phyloP scores from a whole-genome alignment of 2,329 filamentous ascomycete genomes.

The Talaromyces pinophilus region DNA sequence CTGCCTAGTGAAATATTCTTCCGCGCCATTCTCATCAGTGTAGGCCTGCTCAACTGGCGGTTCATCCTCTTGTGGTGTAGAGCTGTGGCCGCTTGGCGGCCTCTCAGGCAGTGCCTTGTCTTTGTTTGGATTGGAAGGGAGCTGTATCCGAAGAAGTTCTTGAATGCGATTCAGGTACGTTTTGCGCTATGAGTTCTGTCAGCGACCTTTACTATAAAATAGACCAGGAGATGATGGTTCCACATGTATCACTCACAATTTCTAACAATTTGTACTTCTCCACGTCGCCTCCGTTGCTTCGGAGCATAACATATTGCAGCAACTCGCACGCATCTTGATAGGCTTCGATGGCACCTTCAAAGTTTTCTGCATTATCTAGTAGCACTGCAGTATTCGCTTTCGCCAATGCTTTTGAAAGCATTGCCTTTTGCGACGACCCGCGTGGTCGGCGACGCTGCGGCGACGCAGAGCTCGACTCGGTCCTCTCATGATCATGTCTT shows the following conservation, averaged over 20 bases:
- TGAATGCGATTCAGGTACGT: conserved; percentile 90
- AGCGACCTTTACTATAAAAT: conserved; percentile 16
- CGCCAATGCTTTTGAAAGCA: conserved; percentile 92
- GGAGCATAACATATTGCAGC: conserved; percentile 80
- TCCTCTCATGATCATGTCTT: conserved; percentile 27
- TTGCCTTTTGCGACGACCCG: conserved; percentile 80
- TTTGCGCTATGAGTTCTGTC: conserved; percentile 60
- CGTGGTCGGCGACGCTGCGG: conserved; percentile 36
- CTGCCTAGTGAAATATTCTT: background rate
- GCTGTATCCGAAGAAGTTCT: conserved; percentile 73
- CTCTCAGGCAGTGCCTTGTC: conserved; percentile 77
- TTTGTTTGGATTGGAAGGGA: conserved; percentile 50
- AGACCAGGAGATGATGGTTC: background rate
- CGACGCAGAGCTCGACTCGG: conserved; percentile 32
- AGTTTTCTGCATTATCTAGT: conserved; percentile 93
- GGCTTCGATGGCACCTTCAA: conserved; percentile 84
- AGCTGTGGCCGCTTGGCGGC: conserved; percentile 57
- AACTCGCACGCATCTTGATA: conserved; percentile 89
- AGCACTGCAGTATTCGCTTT: conserved; percentile 96
- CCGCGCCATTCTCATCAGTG: background rate
- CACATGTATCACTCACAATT: conserved; percentile 66
- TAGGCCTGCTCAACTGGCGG: conserved; percentile 53
- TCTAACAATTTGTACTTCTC: conserved; percentile 79
- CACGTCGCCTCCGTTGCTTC: conserved; percentile 83
- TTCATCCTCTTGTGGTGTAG: conserved; percentile 17